phyloP scores from a whole-genome alignment of 1,284 basidiomycete species.

The Rhodotorula sp. region DNA sequence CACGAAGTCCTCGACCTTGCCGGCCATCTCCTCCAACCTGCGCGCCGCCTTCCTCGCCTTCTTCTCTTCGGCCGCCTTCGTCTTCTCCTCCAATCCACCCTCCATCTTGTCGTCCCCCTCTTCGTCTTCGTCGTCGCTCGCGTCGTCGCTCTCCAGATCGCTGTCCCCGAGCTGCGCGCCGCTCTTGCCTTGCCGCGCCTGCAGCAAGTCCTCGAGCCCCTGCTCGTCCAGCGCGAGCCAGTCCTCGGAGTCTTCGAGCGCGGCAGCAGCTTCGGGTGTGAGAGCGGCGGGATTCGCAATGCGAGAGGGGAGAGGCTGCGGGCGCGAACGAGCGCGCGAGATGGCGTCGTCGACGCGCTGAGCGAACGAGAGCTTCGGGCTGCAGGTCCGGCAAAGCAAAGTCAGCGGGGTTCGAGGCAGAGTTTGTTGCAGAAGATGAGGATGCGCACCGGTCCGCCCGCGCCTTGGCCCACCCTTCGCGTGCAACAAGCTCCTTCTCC shows the following conservation, averaged over 20 bases:
- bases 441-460: slow-evolving; percentile 60
- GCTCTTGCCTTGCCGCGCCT: background rate
- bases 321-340: slow-evolving; percentile 27
- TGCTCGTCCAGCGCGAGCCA: slow-evolving; percentile 70
- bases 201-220: slow-evolving; percentile 63
- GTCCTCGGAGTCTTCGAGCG: slow-evolving; percentile 65
- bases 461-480: slow-evolving; percentile 62
- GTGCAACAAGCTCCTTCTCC: slow-evolving; percentile 68
- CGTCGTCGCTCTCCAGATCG: slow-evolving; percentile 43
- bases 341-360: slow-evolving; percentile 67
- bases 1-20: slow-evolving; percentile 81
- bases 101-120: slow-evolving; percentile 43
- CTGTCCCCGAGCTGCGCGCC: slow-evolving; percentile 23
- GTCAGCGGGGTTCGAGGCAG: too few relatives aligned
- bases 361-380: slow-evolving; percentile 62
- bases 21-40: slow-evolving; percentile 71
- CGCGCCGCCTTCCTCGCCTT: slow-evolving; percentile 61
- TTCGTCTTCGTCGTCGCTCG: slow-evolving; percentile 35
- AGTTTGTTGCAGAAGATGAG: background rate
- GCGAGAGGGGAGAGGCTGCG: background rate
- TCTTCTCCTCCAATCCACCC: slow-evolving; percentile 44
- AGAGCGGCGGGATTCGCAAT: background rate
- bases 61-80: slow-evolving; percentile 26
- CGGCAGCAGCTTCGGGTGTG: background rate
- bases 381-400: background rate